Conservation (phyloP, 768 basidiomycete species). For the Lactarius sp. region DNA sequence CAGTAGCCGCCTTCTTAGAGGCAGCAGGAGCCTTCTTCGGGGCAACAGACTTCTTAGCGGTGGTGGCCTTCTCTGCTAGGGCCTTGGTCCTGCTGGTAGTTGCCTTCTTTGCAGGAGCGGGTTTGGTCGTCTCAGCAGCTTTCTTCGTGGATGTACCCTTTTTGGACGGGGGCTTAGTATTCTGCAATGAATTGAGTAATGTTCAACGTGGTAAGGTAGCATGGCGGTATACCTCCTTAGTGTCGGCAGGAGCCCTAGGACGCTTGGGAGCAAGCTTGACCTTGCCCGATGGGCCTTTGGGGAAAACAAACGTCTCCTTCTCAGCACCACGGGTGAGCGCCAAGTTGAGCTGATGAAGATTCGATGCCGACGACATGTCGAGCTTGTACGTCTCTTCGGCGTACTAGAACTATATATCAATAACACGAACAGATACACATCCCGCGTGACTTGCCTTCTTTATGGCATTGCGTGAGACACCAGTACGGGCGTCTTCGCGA, state of each 20-base stretch:
- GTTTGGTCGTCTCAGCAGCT: constrained; percentile 29
- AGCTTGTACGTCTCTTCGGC: constrained; percentile 52
- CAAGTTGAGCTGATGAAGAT: constrained; percentile 45
- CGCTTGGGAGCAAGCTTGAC: constrained; percentile 66
- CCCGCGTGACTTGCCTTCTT: constrained; percentile 43
- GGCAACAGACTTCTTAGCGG: constrained; percentile 30
- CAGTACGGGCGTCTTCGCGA: constrained; percentile 60
- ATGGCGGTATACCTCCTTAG: constrained; percentile 53
- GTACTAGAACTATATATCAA: constrained; percentile 35
- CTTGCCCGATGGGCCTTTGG: constrained; percentile 65
- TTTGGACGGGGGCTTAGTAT: constrained; percentile 34
- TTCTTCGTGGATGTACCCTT: constrained; percentile 28
- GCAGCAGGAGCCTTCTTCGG: constrained; percentile 36
- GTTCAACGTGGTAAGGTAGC: not conserved
- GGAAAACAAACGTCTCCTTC: constrained; percentile 49
- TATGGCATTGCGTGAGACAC: constrained; percentile 71
- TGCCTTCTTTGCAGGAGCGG: constrained; percentile 35
- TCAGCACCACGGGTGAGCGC: constrained; percentile 52
- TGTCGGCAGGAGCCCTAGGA: constrained; percentile 35
- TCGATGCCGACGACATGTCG: constrained; percentile 40
- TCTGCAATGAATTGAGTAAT: constrained; percentile 28
- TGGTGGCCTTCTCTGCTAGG: constrained; percentile 33
- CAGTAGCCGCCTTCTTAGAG: constrained; percentile 33
- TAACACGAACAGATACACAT: not conserved
- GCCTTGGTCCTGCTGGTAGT: constrained; percentile 31